Evolutionary conservation across 1,284 basidiomycete genomes (phyloP), one percentile per base, ranked within the genome.

Genomic region (Puccinia coronata): DNA sequence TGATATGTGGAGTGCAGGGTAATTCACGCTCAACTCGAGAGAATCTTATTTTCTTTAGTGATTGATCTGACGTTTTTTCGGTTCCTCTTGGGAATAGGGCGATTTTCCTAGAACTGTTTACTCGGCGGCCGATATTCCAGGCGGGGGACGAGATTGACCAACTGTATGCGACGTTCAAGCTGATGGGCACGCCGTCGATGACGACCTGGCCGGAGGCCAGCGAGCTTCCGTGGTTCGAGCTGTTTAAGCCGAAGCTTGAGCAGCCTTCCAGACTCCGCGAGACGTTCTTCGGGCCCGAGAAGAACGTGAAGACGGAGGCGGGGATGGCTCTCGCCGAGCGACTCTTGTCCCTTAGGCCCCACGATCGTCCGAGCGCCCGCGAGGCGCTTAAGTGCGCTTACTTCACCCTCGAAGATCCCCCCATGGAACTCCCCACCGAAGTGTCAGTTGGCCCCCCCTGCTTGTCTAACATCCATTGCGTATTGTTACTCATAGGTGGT

Each of bases 1-100:
- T n/a, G 97, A 99, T 85, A 97, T 97, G 91, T 99, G 97, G 97
- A 97, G 95, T 85, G 97, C 96, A 16, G 97, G 97, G 94, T 96
- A 87, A 63, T 53, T 16, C 6, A 23, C 84, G 90, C 88, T 25
- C 28, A 36, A 39, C 28, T n/a, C n/a, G n/a, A 76, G 43, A 49
- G 39, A 67, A 4, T 20, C 8, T 53, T 41, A 16, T 65, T 57
- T 53, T 47, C 3, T 36, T 36, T 69, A 16, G 36, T 41, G 23
- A 16, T 47, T 2, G 23, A 43, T 25, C 39, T 67, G 39, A 67
- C 36, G 61, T 83, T 53, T 31, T 31, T 57, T 82, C 34, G 76
- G 72, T 49, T 63, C 81, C 83, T 47, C 47, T 4, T 75, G 0
- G 25, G n/a, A 1, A 43, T 31, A 96, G 95, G 36, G 99, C 96